These are phyloP conservation scores for Selaginella moellendorffii DNA, from an alignment of 75 land plant genomes.

Conservation along the genomic window DNA sequence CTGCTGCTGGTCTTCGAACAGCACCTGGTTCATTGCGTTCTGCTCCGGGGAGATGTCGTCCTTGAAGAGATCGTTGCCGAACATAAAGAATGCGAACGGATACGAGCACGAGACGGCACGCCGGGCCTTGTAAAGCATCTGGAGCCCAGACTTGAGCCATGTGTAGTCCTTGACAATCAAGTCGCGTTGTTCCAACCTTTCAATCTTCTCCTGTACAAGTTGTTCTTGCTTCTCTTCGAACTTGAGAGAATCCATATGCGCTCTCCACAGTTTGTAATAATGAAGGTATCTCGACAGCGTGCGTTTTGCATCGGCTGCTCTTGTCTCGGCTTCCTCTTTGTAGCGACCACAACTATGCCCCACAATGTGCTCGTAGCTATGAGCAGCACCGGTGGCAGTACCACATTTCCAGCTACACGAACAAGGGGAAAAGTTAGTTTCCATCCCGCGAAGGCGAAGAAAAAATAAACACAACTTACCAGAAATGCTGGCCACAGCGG, in stretches of 20 bases:
- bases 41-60: conserved; percentile 59
- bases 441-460: not conserved
- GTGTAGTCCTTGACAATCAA: conserved; percentile 58
- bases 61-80: conserved; percentile 89
- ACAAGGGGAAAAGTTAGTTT: not conserved
- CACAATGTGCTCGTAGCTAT: conserved; percentile 65
- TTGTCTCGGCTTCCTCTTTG: conserved; percentile 53
- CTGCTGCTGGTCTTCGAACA: conserved; percentile 97
- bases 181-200: conserved; percentile 44
- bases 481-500: conserved; percentile 71
- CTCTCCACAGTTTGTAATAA: conserved; percentile 81
- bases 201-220: conserved; percentile 46
- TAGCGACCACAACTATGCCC: conserved; percentile 93
- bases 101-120: conserved; percentile 72
- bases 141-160: conserved; percentile 72
- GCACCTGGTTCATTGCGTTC: conserved; percentile 54
- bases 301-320: conserved; percentile 58
- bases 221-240: conserved; percentile 65
- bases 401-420: conserved; percentile 81
- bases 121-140: conserved; percentile 71
- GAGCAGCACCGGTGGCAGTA: conserved; percentile 71
- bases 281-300: conserved; percentile 82
- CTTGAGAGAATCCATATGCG: conserved; percentile 81
- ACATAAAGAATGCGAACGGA: conserved; percentile 85
- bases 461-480: conserved; percentile 30